Evolutionary conservation across 208 protist species (phyloP).

Genomic region (Balamuthia mandrillaris): DNA sequence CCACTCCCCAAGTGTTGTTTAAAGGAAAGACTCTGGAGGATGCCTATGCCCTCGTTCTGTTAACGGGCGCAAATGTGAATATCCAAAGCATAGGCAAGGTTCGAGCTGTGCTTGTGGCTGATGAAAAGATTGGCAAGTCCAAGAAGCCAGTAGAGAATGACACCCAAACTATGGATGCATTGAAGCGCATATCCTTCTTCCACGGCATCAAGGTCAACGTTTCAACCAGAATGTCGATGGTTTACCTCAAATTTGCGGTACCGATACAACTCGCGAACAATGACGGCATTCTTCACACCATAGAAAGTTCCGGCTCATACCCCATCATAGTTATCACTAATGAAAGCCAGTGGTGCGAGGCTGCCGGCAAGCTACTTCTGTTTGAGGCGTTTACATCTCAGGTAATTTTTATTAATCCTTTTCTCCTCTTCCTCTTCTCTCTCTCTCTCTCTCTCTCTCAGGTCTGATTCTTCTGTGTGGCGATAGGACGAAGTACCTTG

Average conservation of each 20-base stretch:
- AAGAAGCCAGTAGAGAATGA: conserved; percentile 35
- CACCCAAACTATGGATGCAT: background rate
- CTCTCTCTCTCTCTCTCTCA: background rate
- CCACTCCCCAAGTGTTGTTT: conserved; percentile 52
- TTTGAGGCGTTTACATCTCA: conserved; percentile 28
- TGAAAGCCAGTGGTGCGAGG: conserved; percentile 56
- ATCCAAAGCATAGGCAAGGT: conserved; percentile 8
- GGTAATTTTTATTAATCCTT: background rate
- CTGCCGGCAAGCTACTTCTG: conserved; percentile 48
- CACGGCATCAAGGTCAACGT: conserved; percentile 52
- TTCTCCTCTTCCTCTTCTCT: background rate
- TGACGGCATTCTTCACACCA: conserved; percentile 27
- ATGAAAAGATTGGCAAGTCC: conserved; percentile 26
- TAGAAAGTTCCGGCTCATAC: conserved; percentile 26
- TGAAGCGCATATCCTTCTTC: background rate
- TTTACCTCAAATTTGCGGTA: conserved; percentile 44
- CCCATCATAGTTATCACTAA: conserved; percentile 61
- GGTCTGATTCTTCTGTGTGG: background rate
- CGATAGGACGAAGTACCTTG: conserved; percentile 39
- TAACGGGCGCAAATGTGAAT: background rate
- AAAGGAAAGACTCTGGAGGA: conserved; percentile 43
- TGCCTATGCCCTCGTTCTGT: background rate
- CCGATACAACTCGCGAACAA: background rate
- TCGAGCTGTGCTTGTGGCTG: background rate
- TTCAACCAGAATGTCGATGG: conserved; percentile 50